Evolutionary conservation across 2,329 filamentous ascomycete genomes (phyloP).

Genomic region (Epicoccum nigrum): DNA sequence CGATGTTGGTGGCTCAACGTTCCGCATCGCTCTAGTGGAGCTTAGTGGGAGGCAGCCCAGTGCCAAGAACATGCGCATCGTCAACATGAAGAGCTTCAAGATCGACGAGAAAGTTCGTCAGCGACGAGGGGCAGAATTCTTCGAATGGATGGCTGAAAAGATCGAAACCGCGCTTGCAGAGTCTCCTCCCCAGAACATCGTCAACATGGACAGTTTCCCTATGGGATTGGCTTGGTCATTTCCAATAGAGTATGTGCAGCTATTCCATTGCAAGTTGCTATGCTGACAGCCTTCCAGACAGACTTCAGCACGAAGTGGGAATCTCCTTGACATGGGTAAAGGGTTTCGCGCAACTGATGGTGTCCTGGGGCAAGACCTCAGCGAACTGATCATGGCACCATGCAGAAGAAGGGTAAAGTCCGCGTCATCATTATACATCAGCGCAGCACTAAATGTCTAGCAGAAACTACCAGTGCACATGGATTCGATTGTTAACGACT

Average conservation of each 20-base stretch:
- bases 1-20: slow-evolving; percentile 71
- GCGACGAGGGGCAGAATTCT: slow-evolving; percentile 63
- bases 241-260: slow-evolving; percentile 59
- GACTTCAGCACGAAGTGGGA: slow-evolving; percentile 64
- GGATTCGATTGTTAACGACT: slow-evolving; percentile 69
- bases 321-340: slow-evolving; percentile 68
- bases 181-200: slow-evolving; percentile 47
- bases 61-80: slow-evolving; percentile 59
- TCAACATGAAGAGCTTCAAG: slow-evolving; percentile 59
- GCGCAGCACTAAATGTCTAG: slow-evolving; percentile 22
- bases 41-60: slow-evolving; percentile 56
- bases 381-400: slow-evolving; percentile 63
- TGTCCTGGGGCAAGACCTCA: slow-evolving; percentile 64
- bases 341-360: slow-evolving; percentile 66
- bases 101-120: slow-evolving; percentile 64
- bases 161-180: slow-evolving; percentile 61
- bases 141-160: slow-evolving; percentile 69
- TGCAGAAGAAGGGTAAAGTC: slow-evolving; percentile 56
- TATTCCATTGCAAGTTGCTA: neutral
- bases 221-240: slow-evolving; percentile 72
- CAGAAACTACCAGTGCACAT: slow-evolving; percentile 62
- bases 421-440: neutral
- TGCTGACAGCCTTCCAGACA: slow-evolving; percentile 49
- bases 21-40: slow-evolving; percentile 66
- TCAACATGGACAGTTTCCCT: slow-evolving; percentile 52